These are phyloP conservation scores for Penicillium sp. DNA, from an alignment of 2,329 filamentous ascomycete genomes.

Conservation along the genomic window DNA sequence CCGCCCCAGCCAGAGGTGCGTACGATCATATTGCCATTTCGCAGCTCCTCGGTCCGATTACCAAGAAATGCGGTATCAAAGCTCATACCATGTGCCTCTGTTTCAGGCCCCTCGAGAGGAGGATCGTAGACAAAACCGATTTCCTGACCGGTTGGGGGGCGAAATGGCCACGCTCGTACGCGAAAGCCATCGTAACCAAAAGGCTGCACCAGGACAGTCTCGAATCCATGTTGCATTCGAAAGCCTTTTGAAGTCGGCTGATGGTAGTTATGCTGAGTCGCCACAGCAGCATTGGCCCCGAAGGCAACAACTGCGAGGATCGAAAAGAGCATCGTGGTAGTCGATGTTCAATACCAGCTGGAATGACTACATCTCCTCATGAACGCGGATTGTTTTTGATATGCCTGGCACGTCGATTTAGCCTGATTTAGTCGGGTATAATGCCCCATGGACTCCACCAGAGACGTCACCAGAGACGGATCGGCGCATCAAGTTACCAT, in stretches of 20 bases:
- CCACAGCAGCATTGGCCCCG: not conserved
- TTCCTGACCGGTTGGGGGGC: constrained; percentile 40
- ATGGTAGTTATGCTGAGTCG: constrained; percentile 16
- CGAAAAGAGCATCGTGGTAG: constrained; percentile 7
- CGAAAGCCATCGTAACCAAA: constrained; percentile 47
- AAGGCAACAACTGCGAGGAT: constrained; percentile 2
- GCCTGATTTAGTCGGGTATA: constrained; percentile 6
- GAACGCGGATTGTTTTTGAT: not conserved
- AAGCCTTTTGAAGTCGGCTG: constrained; percentile 30
- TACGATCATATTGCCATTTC: constrained; percentile 44
- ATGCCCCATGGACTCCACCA: not conserved
- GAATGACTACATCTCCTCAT: not conserved
- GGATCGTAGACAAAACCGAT: constrained; percentile 46
- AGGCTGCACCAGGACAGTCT: constrained; percentile 44
- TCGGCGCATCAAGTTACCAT: constrained; percentile 7
- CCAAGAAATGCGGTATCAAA: constrained; percentile 40
- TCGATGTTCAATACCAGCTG: not conserved
- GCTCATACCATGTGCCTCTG: constrained; percentile 36
- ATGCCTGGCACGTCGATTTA: not conserved
- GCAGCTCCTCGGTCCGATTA: constrained; percentile 32
- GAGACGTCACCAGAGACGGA: not conserved
- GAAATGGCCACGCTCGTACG: constrained; percentile 45
- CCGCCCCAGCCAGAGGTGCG: constrained; percentile 38
- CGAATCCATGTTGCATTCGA: constrained; percentile 44
- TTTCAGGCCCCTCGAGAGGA: constrained; percentile 43